phyloP scores from a whole-genome alignment of 495 filamentous ascomycete species.

The Penicillium goetzii region DNA sequence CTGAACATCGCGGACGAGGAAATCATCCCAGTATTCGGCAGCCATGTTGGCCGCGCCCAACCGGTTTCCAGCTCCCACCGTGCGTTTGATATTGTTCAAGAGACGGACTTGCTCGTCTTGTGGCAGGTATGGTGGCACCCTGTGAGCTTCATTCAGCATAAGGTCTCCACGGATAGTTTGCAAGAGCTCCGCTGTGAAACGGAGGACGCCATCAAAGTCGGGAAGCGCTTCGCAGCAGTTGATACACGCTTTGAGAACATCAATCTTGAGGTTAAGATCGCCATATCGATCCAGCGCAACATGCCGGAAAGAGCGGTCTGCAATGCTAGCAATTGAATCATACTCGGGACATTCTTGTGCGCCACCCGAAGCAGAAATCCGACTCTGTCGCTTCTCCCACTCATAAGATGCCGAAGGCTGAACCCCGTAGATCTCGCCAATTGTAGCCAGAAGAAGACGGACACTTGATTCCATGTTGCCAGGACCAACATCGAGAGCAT shows the following conservation, averaged over 20 bases:
- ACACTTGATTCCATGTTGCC: constrained; percentile 78
- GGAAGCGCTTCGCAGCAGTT: constrained; percentile 92
- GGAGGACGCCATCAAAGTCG: constrained; percentile 84
- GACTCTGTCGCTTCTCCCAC: constrained; percentile 37
- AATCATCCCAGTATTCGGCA: constrained; percentile 96
- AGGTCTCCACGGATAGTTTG: constrained; percentile 75
- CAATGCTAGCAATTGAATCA: constrained; percentile 48
- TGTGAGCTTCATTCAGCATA: constrained; percentile 58
- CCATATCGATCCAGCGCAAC: constrained; percentile 46
- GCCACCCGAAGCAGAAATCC: constrained; percentile 22
- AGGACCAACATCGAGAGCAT: constrained; percentile 71
- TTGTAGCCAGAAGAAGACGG: constrained; percentile 56
- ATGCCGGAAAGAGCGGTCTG: constrained; percentile 49
- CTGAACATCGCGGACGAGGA: constrained; percentile 81
- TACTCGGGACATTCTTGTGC: constrained; percentile 33
- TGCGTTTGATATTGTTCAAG: constrained; percentile 80
- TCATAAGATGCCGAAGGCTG: constrained; percentile 47
- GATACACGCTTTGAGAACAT: constrained; percentile 82
- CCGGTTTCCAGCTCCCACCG: constrained; percentile 71
- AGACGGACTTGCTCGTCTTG: constrained; percentile 85
- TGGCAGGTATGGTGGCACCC: constrained; percentile 63
- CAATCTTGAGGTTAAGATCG: constrained; percentile 70
- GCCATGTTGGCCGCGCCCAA: constrained; percentile 69
- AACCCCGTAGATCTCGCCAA: constrained; percentile 56
- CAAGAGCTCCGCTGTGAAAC: constrained; percentile 81